Percentiles rank a stretch among this genome's conserved stretches.
These are phyloP conservation scores for Dendrostoma leiphaemia DNA, from an alignment of 2,329 filamentous ascomycete genomes.

Conservation along the genomic window DNA sequence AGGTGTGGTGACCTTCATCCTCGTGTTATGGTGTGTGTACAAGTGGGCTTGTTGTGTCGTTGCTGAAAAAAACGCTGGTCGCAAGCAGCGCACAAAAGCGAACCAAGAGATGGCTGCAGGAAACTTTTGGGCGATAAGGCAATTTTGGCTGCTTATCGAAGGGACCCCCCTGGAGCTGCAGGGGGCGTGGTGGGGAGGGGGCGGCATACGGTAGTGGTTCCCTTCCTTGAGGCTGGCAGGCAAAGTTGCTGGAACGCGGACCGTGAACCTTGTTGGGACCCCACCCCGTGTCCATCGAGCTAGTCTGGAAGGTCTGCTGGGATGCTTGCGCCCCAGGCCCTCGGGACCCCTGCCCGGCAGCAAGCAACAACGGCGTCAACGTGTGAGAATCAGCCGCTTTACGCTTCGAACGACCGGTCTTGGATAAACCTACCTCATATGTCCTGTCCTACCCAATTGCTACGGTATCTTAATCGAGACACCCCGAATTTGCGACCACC, in stretches of 20 bases:
- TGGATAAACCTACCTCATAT: neutral
- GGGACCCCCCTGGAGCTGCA: neutral
- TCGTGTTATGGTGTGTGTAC: neutral
- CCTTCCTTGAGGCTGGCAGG: no score
- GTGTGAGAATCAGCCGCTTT: slow-evolving; percentile 4
- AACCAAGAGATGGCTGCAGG: neutral
- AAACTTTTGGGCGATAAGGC: slow-evolving; percentile 12
- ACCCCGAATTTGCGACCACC: neutral
- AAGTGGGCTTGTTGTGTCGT: neutral
- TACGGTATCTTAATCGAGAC: neutral
- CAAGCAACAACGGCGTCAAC: neutral
- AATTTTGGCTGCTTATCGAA: slow-evolving; percentile 2
- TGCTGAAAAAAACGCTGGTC: neutral
- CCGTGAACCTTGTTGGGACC: neutral
- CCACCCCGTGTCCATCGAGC: no score
- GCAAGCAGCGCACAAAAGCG: neutral
- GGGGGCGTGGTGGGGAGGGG: no score
- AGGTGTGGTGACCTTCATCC: slow-evolving; percentile 80
- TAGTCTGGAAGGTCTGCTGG: no score
- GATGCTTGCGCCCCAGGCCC: neutral
- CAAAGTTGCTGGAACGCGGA: no score
- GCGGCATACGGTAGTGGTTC: no score
- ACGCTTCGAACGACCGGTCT: neutral
- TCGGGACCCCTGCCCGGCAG: neutral
- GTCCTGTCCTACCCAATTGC: neutral